phyloP scores from a whole-genome alignment of 2,329 filamentous ascomycete species.

The Penicillium sp. region DNA sequence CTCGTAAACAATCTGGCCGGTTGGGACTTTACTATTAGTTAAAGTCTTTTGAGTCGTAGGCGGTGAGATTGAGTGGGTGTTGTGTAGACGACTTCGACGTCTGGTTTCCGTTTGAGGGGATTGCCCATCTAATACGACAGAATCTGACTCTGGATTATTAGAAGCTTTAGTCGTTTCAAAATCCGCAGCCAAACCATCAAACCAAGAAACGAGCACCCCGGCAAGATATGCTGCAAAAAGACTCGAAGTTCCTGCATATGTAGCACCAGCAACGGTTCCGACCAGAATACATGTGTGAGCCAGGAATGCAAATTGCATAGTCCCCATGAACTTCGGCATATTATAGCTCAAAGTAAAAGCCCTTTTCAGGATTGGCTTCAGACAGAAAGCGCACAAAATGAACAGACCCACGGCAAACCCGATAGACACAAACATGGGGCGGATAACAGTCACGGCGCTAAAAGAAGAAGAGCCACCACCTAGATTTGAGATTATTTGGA shows the following conservation, averaged over 20 bases:
- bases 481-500: slow-evolving; percentile 70
- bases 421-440: slow-evolving; percentile 53
- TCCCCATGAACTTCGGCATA: slow-evolving; percentile 9
- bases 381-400: slow-evolving; percentile 26
- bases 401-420: slow-evolving; percentile 30
- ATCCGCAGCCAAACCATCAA: no score
- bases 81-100: no score
- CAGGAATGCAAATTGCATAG: slow-evolving; percentile 35
- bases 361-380: slow-evolving; percentile 12
- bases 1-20: slow-evolving; percentile 41
- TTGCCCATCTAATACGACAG: no score
- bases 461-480: slow-evolving; percentile 42
- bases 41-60: no score
- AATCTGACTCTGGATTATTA: no score
- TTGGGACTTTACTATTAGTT: no score
- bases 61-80: no score
- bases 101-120: no score
- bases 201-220: slow-evolving; percentile 52
- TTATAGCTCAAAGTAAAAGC: slow-evolving; percentile 6
- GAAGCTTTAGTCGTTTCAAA: no score
- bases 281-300: slow-evolving; percentile 48
- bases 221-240: slow-evolving; percentile 60
- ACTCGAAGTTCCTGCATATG: slow-evolving; percentile 56
- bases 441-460: slow-evolving; percentile 43
- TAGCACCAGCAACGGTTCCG: slow-evolving; percentile 48